Evolutionary conservation across 257 asterid genomes (phyloP), one percentile per base, ranked within the genome.

Genomic region (Orobanche coerulescens): DNA sequence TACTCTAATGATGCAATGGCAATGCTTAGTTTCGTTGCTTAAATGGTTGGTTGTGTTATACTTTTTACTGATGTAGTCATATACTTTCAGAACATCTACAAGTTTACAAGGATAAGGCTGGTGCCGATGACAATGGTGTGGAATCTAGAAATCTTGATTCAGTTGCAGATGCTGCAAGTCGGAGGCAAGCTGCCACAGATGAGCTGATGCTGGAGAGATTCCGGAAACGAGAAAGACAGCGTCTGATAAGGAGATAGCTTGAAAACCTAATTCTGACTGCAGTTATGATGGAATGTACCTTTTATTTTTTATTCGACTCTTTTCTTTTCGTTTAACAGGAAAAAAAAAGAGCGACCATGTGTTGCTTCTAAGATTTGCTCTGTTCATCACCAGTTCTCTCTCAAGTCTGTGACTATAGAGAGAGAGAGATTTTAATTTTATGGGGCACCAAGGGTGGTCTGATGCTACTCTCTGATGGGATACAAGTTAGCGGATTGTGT

Each of bases 151-250:
- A 76, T 31, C 67, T 50, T 4, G 95, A 82, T 71, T 56, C 91
- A 22, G 85, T 54, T 55, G 64, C 75, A 54, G 89, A 83, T 36
- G 78, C 31, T 65, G 93, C 76, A 31, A 79, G 53, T 50, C 85
- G 86, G 62, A 88, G 98, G 76, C 96, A 81, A 75, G 95, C 95
- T 61, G 95, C 98, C 16, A 86, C 98, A 1, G 98, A 92, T 59
- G 88, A 92, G 71, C 67, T 92, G 71, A 92, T 86, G 96, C 93
- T 92, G 40, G 85, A 88, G 65, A 86, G 96, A 50, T 92, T 92
- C 69, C 84, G 96, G 34, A 92, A 90, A 79, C 80, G 96, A 58
- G 96, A 92, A 65, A 91, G 96, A 42, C 91, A 88, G 63, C 92
- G 98, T 19, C 86, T 71, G 16, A 68, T 70, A 66, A 79, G 96